Conservation (phyloP, 768 basidiomycete species). For the Tricholoma flavovirens region DNA sequence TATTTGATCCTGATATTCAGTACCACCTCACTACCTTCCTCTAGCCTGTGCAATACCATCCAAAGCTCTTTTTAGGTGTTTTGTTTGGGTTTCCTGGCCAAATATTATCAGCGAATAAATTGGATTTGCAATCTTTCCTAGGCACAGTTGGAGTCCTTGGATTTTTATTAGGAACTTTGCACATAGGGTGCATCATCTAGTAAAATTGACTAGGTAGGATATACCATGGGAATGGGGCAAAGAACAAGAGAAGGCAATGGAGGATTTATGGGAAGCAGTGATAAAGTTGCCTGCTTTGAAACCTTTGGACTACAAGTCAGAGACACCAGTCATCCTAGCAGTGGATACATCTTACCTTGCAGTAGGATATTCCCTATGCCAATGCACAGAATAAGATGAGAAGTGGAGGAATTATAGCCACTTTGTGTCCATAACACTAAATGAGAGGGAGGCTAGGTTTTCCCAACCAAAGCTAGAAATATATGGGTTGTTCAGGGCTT, state of each 20-base stretch:
- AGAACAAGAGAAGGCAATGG: no score
- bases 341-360: neutral
- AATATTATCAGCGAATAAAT: no score
- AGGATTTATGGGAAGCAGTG: no score
- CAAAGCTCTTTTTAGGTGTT: no score
- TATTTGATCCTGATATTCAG: no score
- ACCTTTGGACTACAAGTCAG: neutral
- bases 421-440: neutral
- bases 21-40: no score
- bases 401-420: neutral
- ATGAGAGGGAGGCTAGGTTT: neutral
- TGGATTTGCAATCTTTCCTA: slow-evolving; percentile 15
- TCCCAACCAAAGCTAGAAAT: neutral
- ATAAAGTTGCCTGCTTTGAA: neutral
- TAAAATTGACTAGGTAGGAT: no score
- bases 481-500: neutral
- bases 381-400: neutral
- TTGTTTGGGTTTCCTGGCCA: no score
- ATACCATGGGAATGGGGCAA: no score
- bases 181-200: slow-evolving; percentile 12
- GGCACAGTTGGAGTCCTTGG: slow-evolving; percentile 26
- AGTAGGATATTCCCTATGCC: neutral
- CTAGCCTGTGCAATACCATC: no score
- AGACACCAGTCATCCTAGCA: neutral
- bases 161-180: no score